Evolutionary conservation across 352 stramenopile species (phyloP), one percentile per base, ranked within the genome.

Genomic region (Globisporangium carolinianum): DNA sequence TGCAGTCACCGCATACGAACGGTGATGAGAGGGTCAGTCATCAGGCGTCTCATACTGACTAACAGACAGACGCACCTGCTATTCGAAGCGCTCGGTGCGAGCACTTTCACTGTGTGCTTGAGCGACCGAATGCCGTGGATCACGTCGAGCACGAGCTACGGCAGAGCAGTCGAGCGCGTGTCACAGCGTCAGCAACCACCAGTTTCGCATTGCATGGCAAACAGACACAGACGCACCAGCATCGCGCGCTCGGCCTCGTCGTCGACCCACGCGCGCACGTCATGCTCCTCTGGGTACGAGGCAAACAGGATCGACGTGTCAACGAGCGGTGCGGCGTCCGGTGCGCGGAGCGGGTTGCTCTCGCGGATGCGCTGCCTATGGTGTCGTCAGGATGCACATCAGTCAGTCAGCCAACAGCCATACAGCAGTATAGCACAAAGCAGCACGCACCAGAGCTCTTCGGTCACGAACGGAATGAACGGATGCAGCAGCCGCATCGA

Each of bases 391-490:
- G 51, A 12, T 59, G 8, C 37, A 15, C 6, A 24, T 43, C 5
- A 43, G 10, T 5, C 6, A 10, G 14, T 35, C 36, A 15, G 14
- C 6, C 49, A 9, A 5, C 0, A 5, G 12, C 11, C 7, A 32
- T 14, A 6, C 17, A 42, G 15, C 14, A 41, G n/a, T n/a, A 39
- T 47, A 6, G 14, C 6, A 9, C 4, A 12, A 18, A 12, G 42
- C 10, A 37, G 37, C 17, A 53, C 67, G 9, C 96, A 95, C 97
- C 97, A 99, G 9, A 99, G 78, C 71, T 99, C 98, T 78, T 99
- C 98, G 0, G 97, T 99, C 24, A 99, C 93, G 70, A 99, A 99
- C n/a, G 98, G 98, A 70, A 98, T 98, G 68, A 99, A 97, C 6
- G 97, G 97, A 66, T 99, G 98, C 41, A 99, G 70, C 51, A 99